phyloP scores from a whole-genome alignment of 2,329 filamentous ascomycete species.

The Orbilia oligospora region DNA sequence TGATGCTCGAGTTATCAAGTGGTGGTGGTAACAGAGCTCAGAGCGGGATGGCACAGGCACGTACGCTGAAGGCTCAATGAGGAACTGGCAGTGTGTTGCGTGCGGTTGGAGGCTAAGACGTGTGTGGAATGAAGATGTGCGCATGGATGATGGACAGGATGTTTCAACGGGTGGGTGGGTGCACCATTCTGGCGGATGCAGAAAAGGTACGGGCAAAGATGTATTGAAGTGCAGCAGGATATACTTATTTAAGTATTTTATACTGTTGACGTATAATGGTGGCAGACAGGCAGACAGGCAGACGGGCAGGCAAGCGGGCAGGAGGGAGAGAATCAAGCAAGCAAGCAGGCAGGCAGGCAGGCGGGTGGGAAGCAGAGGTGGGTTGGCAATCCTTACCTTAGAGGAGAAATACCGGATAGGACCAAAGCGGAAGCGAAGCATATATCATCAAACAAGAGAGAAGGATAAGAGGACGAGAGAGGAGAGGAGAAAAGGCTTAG shows the following conservation, averaged over 20 bases:
- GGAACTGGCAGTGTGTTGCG: constrained; percentile 22
- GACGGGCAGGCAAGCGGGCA: background rate
- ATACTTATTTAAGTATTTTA: background rate
- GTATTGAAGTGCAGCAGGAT: constrained; percentile 18
- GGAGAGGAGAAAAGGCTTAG: background rate
- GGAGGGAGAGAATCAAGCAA: background rate
- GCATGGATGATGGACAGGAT: constrained; percentile 45
- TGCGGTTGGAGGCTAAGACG: constrained; percentile 4
- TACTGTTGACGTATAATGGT: constrained; percentile 17
- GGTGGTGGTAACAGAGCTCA: constrained; percentile 11
- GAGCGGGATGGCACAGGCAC: constrained; percentile 19
- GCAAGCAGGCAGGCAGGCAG: background rate
- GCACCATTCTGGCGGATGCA: constrained; percentile 25
- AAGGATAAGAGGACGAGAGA: background rate
- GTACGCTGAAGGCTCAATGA: constrained; percentile 17
- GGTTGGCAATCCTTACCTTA: constrained; percentile 50
- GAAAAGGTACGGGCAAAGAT: constrained; percentile 16
- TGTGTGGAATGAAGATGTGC: constrained; percentile 40
- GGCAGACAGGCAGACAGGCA: background rate
- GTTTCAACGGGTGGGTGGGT: constrained; percentile 22
- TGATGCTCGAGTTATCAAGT: constrained; percentile 8
- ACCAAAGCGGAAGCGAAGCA: constrained; percentile 56
- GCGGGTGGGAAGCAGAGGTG: background rate
- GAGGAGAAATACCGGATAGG: constrained; percentile 40
- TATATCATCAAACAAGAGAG: constrained; percentile 48